These are phyloP conservation scores for Firmiana major DNA, from an alignment of 345 rosid species.

Conservation along the genomic window DNA sequence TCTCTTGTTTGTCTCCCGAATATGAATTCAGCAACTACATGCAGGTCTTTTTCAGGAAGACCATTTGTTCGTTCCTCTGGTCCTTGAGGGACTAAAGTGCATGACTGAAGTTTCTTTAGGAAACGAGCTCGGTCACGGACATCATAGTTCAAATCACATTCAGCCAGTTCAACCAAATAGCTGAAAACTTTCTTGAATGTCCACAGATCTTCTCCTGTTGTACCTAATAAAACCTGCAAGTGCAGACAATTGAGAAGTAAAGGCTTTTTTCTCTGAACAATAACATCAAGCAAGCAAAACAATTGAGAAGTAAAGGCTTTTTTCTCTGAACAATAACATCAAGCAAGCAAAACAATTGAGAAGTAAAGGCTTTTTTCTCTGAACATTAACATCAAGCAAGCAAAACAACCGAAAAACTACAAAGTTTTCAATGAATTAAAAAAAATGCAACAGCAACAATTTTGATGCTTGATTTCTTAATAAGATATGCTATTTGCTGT, in stretches of 20 bases:
- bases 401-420: slow-evolving; percentile 11
- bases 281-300: too few relatives aligned
- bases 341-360: too few relatives aligned
- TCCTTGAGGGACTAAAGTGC: slow-evolving; percentile 36
- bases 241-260: slow-evolving; percentile 16
- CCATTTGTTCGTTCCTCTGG: slow-evolving; percentile 33
- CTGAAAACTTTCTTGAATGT: slow-evolving; percentile 45
- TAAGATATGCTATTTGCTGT: background rate
- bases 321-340: too few relatives aligned
- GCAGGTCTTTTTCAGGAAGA: slow-evolving; percentile 31
- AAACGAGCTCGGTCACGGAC: slow-evolving; percentile 90
- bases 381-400: slow-evolving; percentile 8
- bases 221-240: slow-evolving; percentile 53
- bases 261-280: too few relatives aligned
- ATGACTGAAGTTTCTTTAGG: slow-evolving; percentile 50
- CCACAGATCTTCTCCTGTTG: slow-evolving; percentile 48
- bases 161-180: slow-evolving; percentile 87
- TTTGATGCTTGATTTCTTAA: slow-evolving; percentile 5
- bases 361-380: slow-evolving; percentile 3
- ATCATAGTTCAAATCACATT: slow-evolving; percentile 77
- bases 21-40: slow-evolving; percentile 50
- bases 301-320: too few relatives aligned
- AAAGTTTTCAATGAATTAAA: background rate
- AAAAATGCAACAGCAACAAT: slow-evolving; percentile 7
- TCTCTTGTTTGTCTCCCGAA: slow-evolving; percentile 51